Conservation (phyloP, 208 protist species). For the Leishmania martiniquensis region DNA sequence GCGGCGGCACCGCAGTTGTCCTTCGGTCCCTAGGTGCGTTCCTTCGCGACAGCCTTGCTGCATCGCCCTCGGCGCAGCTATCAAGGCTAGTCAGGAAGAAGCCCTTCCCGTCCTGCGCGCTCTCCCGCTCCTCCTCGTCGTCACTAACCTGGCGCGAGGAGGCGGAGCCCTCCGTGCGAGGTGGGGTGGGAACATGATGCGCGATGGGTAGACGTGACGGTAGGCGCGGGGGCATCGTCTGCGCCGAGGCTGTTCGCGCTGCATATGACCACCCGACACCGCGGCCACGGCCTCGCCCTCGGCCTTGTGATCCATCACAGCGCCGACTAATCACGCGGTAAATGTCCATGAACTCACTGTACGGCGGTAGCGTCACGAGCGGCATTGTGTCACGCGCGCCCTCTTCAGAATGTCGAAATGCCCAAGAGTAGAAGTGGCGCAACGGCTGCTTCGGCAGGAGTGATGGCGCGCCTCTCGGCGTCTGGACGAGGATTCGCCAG, state of each 20-base stretch:
- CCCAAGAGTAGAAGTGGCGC: slow-evolving; percentile 67
- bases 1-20: not conserved
- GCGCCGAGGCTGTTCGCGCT: not conserved
- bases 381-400: slow-evolving; percentile 8
- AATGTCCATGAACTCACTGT: slow-evolving; percentile 91
- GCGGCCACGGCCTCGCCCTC: not conserved
- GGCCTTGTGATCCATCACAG: not conserved
- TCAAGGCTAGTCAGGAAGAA: slow-evolving; percentile 49
- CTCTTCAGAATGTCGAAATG: slow-evolving; percentile 13
- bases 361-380: slow-evolving; percentile 82
- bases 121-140: not conserved
- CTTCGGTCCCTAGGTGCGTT: not conserved
- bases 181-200: not conserved
- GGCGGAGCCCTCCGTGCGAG: not conserved
- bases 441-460: slow-evolving; percentile 58
- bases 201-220: not conserved
- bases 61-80: slow-evolving; percentile 16
- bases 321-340: slow-evolving; percentile 48
- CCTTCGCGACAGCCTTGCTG: not conserved
- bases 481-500: slow-evolving; percentile 20
- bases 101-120: slow-evolving; percentile 9
- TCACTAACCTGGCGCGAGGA: slow-evolving; percentile 8
- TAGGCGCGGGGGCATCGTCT: not conserved
- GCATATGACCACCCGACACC: not conserved
- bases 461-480: slow-evolving; percentile 3